Evolutionary conservation across 2,329 filamentous ascomycete genomes (phyloP), one percentile per base, ranked within the genome.

Genomic region (Thermoascus crustaceus): DNA sequence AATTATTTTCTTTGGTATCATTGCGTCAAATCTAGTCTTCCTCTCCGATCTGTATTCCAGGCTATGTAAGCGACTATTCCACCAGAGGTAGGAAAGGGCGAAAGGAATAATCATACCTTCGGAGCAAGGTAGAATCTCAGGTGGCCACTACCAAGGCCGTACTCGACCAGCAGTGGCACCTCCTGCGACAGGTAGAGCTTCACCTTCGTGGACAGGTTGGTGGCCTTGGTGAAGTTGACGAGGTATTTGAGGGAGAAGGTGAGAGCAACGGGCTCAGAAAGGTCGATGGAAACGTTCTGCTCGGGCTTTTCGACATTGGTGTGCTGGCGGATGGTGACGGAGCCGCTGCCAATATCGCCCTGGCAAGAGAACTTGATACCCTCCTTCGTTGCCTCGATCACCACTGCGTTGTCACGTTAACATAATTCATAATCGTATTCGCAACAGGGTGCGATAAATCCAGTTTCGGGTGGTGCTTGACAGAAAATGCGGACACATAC

Each of bases 241-340:
- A 98, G 81, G 69, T 98, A 98, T 72, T 98, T 98, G 55, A 98
- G 82, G 21, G 91, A 96, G 72, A 98, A 98, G 32, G 89, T 96
- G 45, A 98, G 76, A 22, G 85, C 75, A 42, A 98, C 91, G 34
- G 91, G 86, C 70, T 98, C 93, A 24, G 78, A 82, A 43, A 98
- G 78, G 57, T 87, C 79, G 62, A 98, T 95, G 47, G 85, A 76
- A 52, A 96, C 83, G 57, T 88, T 85, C 57, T 82, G 72, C 7
- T 84, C 77, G 31, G 85, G 81, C 71, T 96, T 94, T 25, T 96
- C 89, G 46, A 95, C 75, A 58, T 87, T 85, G 55, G 76, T 83
- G 69, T 91, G 84, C 63, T 81, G 82, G 61, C 91, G 83, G 37
- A 98, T 79, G 22, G 87, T 94, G 46, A 98, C 87, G 27, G 88